Evolutionary conservation across 805 yeast genomes (phyloP).

Genomic region (Cyberlindnera samutprakarnensis): DNA sequence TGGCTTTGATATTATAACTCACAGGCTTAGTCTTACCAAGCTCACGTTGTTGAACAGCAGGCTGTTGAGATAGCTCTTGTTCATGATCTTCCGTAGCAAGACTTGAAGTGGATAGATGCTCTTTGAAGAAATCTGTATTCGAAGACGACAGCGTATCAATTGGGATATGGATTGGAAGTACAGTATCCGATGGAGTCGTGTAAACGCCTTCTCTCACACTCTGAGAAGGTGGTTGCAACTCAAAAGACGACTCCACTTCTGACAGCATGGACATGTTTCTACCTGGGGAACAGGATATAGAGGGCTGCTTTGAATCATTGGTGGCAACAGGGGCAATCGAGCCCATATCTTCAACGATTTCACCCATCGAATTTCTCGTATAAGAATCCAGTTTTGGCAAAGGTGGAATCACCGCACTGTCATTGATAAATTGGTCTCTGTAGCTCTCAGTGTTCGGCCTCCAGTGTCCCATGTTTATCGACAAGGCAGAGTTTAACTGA

Average conservation of each 20-base stretch:
- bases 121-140: slow-evolving; percentile 8
- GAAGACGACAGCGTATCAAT: slow-evolving; percentile 3
- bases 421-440: slow-evolving; percentile 41
- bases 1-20: slow-evolving; percentile 32
- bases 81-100: not conserved
- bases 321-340: slow-evolving; percentile 7
- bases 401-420: slow-evolving; percentile 24
- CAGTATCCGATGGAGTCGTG: slow-evolving; percentile 17
- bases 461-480: slow-evolving; percentile 47
- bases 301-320: not conserved
- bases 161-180: slow-evolving; percentile 20
- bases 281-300: not conserved
- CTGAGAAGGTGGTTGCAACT: slow-evolving; percentile 1
- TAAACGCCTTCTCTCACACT: slow-evolving; percentile 12
- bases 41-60: not conserved
- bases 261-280: slow-evolving; percentile 12
- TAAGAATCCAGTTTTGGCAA: slow-evolving; percentile 26
- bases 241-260: slow-evolving; percentile 2
- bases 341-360: slow-evolving; percentile 19
- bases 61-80: not conserved
- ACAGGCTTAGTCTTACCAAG: slow-evolving; percentile 5
- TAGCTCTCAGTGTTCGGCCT: slow-evolving; percentile 46
- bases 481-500: slow-evolving; percentile 20
- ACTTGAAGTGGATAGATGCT: slow-evolving; percentile 3
- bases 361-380: slow-evolving; percentile 21